Evolutionary conservation across 1,139 yeast species (phyloP), one percentile per base, ranked within the genome.

Genomic region (Saccharomyces hybrid): DNA sequence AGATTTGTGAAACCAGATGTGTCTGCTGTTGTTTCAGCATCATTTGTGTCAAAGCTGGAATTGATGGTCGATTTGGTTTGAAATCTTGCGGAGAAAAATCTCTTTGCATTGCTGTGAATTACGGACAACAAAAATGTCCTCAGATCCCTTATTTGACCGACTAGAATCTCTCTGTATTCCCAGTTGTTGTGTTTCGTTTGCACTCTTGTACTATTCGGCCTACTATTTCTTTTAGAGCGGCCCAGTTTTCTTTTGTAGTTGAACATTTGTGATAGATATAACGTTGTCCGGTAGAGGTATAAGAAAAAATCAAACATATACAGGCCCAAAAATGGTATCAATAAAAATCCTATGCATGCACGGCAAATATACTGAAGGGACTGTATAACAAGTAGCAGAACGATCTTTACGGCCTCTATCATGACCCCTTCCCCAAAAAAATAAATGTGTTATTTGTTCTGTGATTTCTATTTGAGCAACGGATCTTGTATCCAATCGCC

Each of bases 301-400:
- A 57, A 20, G 13, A 54, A 32, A 5, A 51, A 20, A 52, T 57
- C 60, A 38, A 57, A 48, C 8, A 23, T 27, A 42, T 56, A 56
- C 5, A 57, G 30, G 13, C 50, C 48, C 5, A 54, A 28, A 25
- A 57, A 51, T 5, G 56, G 53, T 5, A 52, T 44, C 31, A 49
- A 42, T 14, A 55, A 30, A 14, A 53, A n/a, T 9, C 34, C 48
- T 27, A 55, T 49, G 14, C 53, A 46, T 25, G 31, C 13, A 34
- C 48, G 52, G 14, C 54, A 52, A 26, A 34, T 31, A 20, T 48
- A 52, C 41, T 46, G 52, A 20, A 54, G 32, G 8, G 42, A 38
- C 11, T 38, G 42, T 14, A 38, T 14, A 38, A 38, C 42, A 8
- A 38, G 42, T 5, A 38, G 42, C 11, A 38, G 13, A 16, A 38